Percentiles rank a stretch among this genome's conserved stretches.
Evolutionary conservation across 2,329 filamentous ascomycete species (phyloP).

Genomic region (Plenodomus biglobosus): DNA sequence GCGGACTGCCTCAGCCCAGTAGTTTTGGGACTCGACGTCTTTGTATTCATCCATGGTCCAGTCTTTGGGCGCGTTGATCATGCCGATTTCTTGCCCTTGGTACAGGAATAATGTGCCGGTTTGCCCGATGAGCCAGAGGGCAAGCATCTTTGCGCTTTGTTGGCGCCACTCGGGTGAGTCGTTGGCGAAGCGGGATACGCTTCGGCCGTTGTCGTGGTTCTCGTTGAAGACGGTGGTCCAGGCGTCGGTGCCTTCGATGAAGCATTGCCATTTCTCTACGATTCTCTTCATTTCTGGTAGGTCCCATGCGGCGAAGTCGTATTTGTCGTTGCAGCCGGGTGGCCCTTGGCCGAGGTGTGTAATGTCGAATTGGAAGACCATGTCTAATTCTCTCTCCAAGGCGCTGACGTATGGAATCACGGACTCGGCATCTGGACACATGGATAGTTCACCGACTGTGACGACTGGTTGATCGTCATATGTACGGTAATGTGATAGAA

Average conservation of each 20-base stretch:
- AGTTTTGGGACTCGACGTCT: conserved; percentile 60
- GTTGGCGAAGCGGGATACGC: conserved; percentile 56
- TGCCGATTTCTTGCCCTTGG: conserved; percentile 64
- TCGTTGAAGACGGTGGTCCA: conserved; percentile 64
- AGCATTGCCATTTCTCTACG: conserved; percentile 50
- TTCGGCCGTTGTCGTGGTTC: conserved; percentile 64
- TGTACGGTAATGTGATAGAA: conserved; percentile 59
- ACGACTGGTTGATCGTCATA: conserved; percentile 43
- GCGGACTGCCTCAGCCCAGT: conserved; percentile 36
- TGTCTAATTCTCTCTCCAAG: conserved; percentile 47
- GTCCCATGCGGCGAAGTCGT: conserved; percentile 43
- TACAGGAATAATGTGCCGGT: conserved; percentile 62
- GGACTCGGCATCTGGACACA: conserved; percentile 46
- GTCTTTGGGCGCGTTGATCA: conserved; percentile 55
- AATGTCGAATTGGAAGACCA: conserved; percentile 54
- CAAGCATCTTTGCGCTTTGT: conserved; percentile 45
- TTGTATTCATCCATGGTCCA: conserved; percentile 62
- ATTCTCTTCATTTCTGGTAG: conserved; percentile 47
- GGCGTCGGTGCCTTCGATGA: conserved; percentile 52
- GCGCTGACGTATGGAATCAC: conserved; percentile 49
- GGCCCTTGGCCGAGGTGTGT: conserved; percentile 40
- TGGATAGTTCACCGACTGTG: conserved; percentile 62
- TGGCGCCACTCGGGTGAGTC: conserved; percentile 51
- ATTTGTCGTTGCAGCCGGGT: conserved; percentile 37
- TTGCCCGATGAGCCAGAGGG: conserved; percentile 52